These are phyloP conservation scores for Paracamarosporium sp. DNA, from an alignment of 2,329 filamentous ascomycete genomes.

Conservation along the genomic window DNA sequence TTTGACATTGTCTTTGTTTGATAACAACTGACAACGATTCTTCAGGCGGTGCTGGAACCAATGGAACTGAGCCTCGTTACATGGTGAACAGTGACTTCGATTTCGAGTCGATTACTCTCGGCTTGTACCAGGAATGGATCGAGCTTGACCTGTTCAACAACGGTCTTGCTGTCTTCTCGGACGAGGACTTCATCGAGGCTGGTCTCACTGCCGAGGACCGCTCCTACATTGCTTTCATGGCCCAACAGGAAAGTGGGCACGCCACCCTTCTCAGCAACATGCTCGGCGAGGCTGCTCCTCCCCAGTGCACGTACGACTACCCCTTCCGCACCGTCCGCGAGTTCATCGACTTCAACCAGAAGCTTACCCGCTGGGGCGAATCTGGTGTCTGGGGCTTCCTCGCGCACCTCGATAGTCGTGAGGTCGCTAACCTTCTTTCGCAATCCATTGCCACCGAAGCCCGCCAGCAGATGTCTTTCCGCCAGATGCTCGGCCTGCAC, in stretches of 20 bases:
- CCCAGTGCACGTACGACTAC: constrained; percentile 83
- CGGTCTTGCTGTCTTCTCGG: constrained; percentile 72
- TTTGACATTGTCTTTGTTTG: background rate
- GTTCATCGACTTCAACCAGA: constrained; percentile 84
- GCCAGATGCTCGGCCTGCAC: constrained; percentile 80
- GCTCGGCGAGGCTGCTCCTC: constrained; percentile 72
- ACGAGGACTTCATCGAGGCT: constrained; percentile 71
- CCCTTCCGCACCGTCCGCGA: constrained; percentile 76
- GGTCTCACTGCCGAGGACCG: constrained; percentile 74
- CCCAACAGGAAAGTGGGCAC: constrained; percentile 77
- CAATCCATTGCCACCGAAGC: constrained; percentile 81
- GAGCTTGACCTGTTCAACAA: constrained; percentile 84
- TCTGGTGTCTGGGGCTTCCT: constrained; percentile 83
- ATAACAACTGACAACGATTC: background rate
- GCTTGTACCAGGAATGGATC: constrained; percentile 83
- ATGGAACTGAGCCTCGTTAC: constrained; percentile 78
- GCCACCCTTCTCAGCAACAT: constrained; percentile 80
- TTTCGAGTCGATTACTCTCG: constrained; percentile 77
- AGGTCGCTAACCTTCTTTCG: constrained; percentile 74
- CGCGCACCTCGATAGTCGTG: constrained; percentile 76
- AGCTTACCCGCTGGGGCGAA: constrained; percentile 82
- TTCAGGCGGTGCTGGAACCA: constrained; percentile 73
- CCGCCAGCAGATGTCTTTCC: constrained; percentile 83
- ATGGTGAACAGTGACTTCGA: constrained; percentile 83
- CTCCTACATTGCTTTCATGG: constrained; percentile 77